These are phyloP conservation scores for Puccinia hordei DNA, from an alignment of 1,284 basidiomycete genomes.

Conservation along the genomic window DNA sequence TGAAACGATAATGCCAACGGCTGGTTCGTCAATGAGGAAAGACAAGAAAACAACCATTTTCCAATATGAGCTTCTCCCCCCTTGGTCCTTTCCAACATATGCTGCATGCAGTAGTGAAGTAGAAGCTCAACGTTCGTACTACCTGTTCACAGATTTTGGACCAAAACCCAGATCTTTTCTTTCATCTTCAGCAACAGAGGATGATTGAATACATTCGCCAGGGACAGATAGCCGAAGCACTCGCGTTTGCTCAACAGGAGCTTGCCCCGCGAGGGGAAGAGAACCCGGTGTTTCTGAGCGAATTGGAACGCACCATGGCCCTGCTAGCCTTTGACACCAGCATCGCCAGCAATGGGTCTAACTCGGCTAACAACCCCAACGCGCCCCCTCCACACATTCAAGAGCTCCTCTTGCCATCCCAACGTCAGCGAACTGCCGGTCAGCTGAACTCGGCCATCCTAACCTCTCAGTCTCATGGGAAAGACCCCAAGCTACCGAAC, in stretches of 20 bases:
- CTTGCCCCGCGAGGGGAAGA: conserved; percentile 92
- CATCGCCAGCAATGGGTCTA: conserved; percentile 52
- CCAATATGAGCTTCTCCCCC: conserved; percentile 25
- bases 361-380: conserved; percentile 68
- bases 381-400: conserved; percentile 59
- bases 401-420: conserved; percentile 74
- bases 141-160: conserved; percentile 76
- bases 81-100: not conserved
- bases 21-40: conserved; percentile 46
- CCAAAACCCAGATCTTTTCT: conserved; percentile 83
- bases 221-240: conserved; percentile 74
- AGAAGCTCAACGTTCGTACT: not conserved
- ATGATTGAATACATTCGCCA: conserved; percentile 91
- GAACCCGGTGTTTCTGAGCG: conserved; percentile 85
- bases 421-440: conserved; percentile 82
- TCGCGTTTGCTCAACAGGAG: conserved; percentile 88
- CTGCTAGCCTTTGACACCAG: conserved; percentile 80
- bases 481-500: conserved; percentile 85
- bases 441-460: conserved; percentile 94
- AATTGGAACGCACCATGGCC: conserved; percentile 93
- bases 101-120: not conserved
- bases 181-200: conserved; percentile 89
- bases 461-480: conserved; percentile 84
- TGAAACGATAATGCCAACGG: not conserved
- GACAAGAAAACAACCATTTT: conserved; percentile 33